Base-by-base conservation (phyloP, 2,329 filamentous ascomycete species). In the Pezicula neosporulosa region DNA sequence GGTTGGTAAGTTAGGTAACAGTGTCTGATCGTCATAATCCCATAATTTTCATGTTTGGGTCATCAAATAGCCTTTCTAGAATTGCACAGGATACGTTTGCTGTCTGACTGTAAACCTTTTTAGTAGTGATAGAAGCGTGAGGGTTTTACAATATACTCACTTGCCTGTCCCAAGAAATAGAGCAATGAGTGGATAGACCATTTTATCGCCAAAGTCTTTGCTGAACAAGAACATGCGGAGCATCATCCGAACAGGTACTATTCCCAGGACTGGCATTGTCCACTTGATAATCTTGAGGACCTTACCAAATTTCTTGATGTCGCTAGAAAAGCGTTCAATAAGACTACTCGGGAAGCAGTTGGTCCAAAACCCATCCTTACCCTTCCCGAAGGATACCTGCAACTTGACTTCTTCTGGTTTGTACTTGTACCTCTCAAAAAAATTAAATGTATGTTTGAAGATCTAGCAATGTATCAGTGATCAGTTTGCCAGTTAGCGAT, bases 151-250 rank as follows among this genome's bases (percentile, higher is more conserved):
- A 24, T 30, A 4, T 16, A 16, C 19, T n/a, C 5, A 39, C 45
- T 38, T 47, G 19, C 45, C 86, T 0, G 87, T 90, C 0, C 87
- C 87, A 0, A 90, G 72, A 63, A 91, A 90, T 1, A 90, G 71
- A 0, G 87, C 87, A 30, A 89, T 80, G 65, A 90, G 80, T 1
- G 87, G 87, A 51, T 87, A 75, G 0, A 86, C 82, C 68, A 90
- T 84, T 35, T 82, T 83, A 61, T 90, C 84, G 15, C 79, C 80
- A 63, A 90, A 91, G 50, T 87, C 85, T 9, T 80, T 75, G 50
- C 76, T 84, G 68, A 90, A 90, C 51, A 81, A 71, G 67, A 88
- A 89, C 47, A 89, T 66, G 50, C 80, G 80, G 59, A 90, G 74
- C 64, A 90, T 77, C 33, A 82, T 67, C 53, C 81, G 83, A 60